Percentiles rank a stretch among this genome's conserved stretches.
Evolutionary conservation across 441 rosid species (phyloP).

Genomic region (Euphorbia corollata): DNA sequence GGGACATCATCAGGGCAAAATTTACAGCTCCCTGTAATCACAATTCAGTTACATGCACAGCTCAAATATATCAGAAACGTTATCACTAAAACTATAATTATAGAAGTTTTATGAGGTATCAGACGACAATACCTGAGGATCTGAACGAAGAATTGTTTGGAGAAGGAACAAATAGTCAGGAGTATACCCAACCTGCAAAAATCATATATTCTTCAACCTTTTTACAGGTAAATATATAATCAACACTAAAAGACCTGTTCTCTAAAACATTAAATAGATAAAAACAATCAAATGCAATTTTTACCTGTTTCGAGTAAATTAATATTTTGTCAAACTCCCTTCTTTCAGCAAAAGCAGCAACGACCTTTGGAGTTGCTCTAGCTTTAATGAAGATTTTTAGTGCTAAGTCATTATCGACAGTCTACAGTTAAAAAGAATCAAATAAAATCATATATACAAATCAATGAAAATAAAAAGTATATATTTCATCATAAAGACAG

Average conservation of each 20-base stretch:
- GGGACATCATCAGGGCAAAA: constrained; percentile 99
- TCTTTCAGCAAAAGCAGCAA: constrained; percentile 99
- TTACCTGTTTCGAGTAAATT: constrained; percentile 98
- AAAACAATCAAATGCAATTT: background rate
- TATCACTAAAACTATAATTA: too few species aligned
- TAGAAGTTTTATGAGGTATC: background rate
- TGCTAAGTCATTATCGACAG: constrained; percentile 99
- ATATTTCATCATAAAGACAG: background rate
- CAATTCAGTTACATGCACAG: background rate
- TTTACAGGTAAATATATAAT: background rate
- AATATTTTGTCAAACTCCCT: constrained; percentile 98
- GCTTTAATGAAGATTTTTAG: constrained; percentile 96
- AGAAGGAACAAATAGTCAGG: constrained; percentile 98
- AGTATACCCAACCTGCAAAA: constrained; percentile 87
- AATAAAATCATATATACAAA: constrained; percentile 2
- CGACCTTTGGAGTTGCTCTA: constrained; percentile 99
- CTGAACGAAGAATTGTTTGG: constrained; percentile 96
- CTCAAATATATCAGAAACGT: too few species aligned
- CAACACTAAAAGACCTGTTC: background rate
- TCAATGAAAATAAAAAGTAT: background rate
- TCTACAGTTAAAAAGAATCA: constrained; percentile 40
- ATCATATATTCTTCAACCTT: background rate
- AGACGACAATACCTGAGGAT: constrained; percentile 80
- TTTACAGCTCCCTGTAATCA: constrained; percentile 89
- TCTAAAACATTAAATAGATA: background rate